Evolutionary conservation across 179 eudicot species (phyloP).

Genomic region (Drosera spatulata): DNA sequence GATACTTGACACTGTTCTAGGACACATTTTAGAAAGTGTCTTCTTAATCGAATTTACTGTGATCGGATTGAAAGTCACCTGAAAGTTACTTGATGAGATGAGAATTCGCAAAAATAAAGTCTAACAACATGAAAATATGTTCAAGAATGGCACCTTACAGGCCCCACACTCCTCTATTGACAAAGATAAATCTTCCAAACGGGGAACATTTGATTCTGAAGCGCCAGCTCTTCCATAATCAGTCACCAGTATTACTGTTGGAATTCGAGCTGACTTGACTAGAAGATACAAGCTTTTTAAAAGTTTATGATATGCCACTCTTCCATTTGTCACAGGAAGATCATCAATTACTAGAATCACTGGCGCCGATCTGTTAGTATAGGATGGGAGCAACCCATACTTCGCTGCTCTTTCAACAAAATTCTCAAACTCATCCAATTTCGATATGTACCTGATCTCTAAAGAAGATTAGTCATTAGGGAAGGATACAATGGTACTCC

Average conservation of each 20-base stretch:
- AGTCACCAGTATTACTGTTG: slow-evolving; percentile 73
- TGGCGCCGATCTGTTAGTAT: slow-evolving; percentile 20
- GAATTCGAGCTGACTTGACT: slow-evolving; percentile 61
- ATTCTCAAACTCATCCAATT: slow-evolving; percentile 91
- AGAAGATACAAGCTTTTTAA: slow-evolving; percentile 65
- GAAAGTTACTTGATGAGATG: slow-evolving; percentile 16
- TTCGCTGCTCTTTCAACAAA: slow-evolving; percentile 77
- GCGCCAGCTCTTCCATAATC: slow-evolving; percentile 58
- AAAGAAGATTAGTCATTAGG: background rate
- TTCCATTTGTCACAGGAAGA: slow-evolving; percentile 75
- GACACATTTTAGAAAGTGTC: slow-evolving; percentile 65
- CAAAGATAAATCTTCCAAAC: slow-evolving; percentile 67
- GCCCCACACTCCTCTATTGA: slow-evolving; percentile 74
- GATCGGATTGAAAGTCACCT: slow-evolving; percentile 90
- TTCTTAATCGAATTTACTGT: slow-evolving; percentile 82
- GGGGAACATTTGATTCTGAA: slow-evolving; percentile 35
- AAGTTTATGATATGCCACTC: slow-evolving; percentile 54
- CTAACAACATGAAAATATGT: background rate
- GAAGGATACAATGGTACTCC: background rate
- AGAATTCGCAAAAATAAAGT: background rate
- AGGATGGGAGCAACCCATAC: slow-evolving; percentile 56
- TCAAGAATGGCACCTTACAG: slow-evolving; percentile 56
- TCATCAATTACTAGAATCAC: slow-evolving; percentile 78
- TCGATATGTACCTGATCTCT: slow-evolving; percentile 80
- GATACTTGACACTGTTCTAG: slow-evolving; percentile 43